Evolutionary conservation across 2,329 filamentous ascomycete genomes (phyloP).

Genomic region (Sporothrix curviconia): DNA sequence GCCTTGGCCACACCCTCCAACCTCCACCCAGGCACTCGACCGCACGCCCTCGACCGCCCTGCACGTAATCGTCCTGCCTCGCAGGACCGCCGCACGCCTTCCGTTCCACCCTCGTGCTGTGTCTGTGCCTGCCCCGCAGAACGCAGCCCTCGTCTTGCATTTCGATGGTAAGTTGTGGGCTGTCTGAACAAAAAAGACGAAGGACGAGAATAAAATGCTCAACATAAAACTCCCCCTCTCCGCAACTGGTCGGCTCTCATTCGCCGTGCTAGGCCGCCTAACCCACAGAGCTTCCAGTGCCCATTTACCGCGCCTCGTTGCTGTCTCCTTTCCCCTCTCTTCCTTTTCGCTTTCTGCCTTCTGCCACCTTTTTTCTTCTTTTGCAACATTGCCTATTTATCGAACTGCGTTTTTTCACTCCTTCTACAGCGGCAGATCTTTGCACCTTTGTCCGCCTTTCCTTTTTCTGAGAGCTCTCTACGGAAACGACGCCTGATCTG

Average conservation of each 20-base stretch:
- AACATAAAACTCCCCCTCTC: not conserved
- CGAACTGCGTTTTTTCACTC: not conserved
- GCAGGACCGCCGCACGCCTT: not conserved
- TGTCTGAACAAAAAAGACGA: not conserved
- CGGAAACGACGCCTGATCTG: no score
- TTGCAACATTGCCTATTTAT: not conserved
- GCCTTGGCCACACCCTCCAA: no score
- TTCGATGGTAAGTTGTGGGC: slow-evolving; percentile 9
- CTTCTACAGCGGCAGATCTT: no score
- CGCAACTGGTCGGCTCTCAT: not conserved
- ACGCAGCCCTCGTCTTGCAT: not conserved
- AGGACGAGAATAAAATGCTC: no score
- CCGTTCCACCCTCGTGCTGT: slow-evolving; percentile 4
- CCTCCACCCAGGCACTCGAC: not conserved
- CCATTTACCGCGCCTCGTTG: not conserved
- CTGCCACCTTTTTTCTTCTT: not conserved
- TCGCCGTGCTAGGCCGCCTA: not conserved
- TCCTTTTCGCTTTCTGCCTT: not conserved
- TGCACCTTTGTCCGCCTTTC: no score
- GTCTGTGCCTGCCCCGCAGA: slow-evolving; percentile 4
- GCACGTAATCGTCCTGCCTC: slow-evolving; percentile 6
- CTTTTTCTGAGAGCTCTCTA: no score
- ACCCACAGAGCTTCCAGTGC: not conserved
- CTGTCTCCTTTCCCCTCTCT: not conserved
- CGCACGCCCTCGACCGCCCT: not conserved